These are phyloP conservation scores for Ceratocystis harringtonii DNA, from an alignment of 2,329 filamentous ascomycete genomes.

Conservation along the genomic window DNA sequence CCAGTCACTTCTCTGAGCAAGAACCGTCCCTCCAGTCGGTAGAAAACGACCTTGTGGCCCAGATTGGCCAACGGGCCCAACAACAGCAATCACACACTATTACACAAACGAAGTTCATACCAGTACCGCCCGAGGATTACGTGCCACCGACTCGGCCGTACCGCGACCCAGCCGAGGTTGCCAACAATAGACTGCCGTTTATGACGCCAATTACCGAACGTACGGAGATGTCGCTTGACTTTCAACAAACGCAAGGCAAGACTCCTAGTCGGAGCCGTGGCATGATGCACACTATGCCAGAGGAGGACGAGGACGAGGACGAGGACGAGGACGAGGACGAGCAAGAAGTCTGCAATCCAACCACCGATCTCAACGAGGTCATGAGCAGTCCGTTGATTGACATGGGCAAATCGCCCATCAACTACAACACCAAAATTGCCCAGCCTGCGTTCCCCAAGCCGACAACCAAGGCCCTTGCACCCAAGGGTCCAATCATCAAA, in stretches of 20 bases:
- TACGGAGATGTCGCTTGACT: constrained; percentile 72
- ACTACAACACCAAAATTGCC: constrained; percentile 30
- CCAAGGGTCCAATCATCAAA: constrained; percentile 59
- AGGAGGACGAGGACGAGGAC: constrained; percentile 24
- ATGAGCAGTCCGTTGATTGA: constrained; percentile 60
- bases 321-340: constrained; percentile 17
- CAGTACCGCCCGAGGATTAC: constrained; percentile 74
- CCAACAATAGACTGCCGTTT: constrained; percentile 85
- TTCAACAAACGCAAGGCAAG: constrained; percentile 47
- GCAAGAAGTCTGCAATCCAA: constrained; percentile 21
- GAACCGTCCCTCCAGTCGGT: constrained; percentile 4
- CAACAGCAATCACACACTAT: constrained; percentile 27
- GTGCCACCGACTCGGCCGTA: constrained; percentile 64
- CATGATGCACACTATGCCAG: constrained; percentile 18
- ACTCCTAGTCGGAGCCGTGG: constrained; percentile 52
- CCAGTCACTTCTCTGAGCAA: constrained; percentile 15
- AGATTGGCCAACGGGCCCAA: background rate
- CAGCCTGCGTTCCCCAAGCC: constrained; percentile 21
- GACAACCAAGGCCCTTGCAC: constrained; percentile 28
- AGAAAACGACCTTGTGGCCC: background rate
- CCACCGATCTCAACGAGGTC: constrained; percentile 19
- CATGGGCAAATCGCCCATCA: constrained; percentile 34
- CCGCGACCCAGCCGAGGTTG: constrained; percentile 62
- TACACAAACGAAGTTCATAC: constrained; percentile 55
- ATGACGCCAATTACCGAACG: constrained; percentile 98